Evolutionary conservation across 495 filamentous ascomycete genomes (phyloP).

Genomic region (Aspergillus sparsus): DNA sequence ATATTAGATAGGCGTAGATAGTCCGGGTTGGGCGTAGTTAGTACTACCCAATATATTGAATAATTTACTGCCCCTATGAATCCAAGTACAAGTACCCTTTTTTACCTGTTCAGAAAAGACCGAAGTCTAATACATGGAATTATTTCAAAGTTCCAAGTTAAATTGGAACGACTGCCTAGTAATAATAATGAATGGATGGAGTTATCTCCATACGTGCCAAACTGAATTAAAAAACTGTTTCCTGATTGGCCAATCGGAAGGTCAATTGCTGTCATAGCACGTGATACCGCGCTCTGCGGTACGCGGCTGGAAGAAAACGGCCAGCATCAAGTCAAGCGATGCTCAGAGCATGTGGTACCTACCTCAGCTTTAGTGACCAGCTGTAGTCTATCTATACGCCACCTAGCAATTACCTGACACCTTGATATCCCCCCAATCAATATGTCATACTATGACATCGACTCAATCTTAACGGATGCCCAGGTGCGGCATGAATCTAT

Average conservation of each 20-base stretch:
- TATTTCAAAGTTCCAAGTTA: too few relatives aligned
- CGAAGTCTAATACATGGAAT: too few relatives aligned
- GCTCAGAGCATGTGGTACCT: background rate
- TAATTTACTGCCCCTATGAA: too few relatives aligned
- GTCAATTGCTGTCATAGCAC: background rate
- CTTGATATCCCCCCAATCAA: slow-evolving; percentile 11
- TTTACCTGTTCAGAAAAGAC: too few relatives aligned
- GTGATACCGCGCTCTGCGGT: slow-evolving; percentile 8
- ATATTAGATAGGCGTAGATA: too few relatives aligned
- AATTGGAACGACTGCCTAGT: too few relatives aligned
- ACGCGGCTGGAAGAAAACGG: slow-evolving; percentile 7
- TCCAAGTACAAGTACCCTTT: too few relatives aligned
- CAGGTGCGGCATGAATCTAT: slow-evolving; percentile 55
- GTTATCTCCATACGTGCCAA: too few relatives aligned
- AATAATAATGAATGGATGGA: too few relatives aligned
- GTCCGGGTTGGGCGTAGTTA: too few relatives aligned
- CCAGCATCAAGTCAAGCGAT: background rate
- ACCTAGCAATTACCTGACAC: too few relatives aligned
- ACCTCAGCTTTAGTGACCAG: background rate
- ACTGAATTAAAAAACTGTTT: background rate
- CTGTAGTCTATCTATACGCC: background rate
- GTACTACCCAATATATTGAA: too few relatives aligned
- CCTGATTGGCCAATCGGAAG: slow-evolving; percentile 7
- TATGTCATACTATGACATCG: slow-evolving; percentile 90
- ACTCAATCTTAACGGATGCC: slow-evolving; percentile 89